Conservation (phyloP, 352 stramenopile species). For the Globisporangium solare region DNA sequence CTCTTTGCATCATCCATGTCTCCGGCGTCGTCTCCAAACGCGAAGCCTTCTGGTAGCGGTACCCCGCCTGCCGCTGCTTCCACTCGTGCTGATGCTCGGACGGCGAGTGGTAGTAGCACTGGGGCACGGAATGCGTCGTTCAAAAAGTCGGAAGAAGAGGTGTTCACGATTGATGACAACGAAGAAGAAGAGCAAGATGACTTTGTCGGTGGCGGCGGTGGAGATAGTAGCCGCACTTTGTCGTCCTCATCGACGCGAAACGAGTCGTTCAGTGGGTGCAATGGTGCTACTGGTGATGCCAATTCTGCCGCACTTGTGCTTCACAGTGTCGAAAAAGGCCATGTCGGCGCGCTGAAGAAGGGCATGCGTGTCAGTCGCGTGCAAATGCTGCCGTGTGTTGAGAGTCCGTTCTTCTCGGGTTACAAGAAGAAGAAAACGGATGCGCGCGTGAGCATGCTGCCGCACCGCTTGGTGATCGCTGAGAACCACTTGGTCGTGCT, state of each 20-base stretch:
- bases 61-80: no score
- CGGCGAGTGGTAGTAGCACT: not conserved
- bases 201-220: slow-evolving; percentile 24
- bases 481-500: slow-evolving; percentile 79
- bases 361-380: slow-evolving; percentile 62
- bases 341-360: slow-evolving; percentile 47
- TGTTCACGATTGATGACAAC: slow-evolving; percentile 83
- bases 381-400: slow-evolving; percentile 66
- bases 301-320: slow-evolving; percentile 17
- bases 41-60: no score
- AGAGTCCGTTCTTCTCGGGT: slow-evolving; percentile 74
- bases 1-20: slow-evolving; percentile 26
- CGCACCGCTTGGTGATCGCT: slow-evolving; percentile 54
- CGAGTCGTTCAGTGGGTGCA: slow-evolving; percentile 34
- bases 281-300: slow-evolving; percentile 10
- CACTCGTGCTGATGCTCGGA: no score
- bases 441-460: slow-evolving; percentile 38
- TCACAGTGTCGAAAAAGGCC: slow-evolving; percentile 51
- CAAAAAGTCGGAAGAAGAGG: slow-evolving; percentile 61
- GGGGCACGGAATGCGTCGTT: slow-evolving; percentile 29
- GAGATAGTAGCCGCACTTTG: slow-evolving; percentile 31
- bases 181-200: slow-evolving; percentile 47
- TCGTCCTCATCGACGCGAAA: slow-evolving; percentile 36
- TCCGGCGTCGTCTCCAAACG: slow-evolving; percentile 10
- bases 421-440: slow-evolving; percentile 77